phyloP scores from a whole-genome alignment of 768 basidiomycete genomes.

The Hericium erinaceus region DNA sequence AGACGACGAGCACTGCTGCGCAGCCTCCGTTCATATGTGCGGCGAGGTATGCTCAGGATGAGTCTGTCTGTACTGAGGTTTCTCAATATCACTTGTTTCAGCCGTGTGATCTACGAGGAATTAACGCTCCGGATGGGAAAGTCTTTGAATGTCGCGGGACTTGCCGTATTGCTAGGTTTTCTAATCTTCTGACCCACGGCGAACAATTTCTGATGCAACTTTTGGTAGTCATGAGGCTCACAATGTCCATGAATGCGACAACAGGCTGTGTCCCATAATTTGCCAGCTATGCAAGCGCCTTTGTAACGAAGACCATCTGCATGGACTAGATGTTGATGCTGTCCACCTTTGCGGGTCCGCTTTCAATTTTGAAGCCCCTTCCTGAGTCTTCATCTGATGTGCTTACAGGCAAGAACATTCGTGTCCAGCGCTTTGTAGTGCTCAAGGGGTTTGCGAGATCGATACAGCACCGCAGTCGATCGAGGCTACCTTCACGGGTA shows the following conservation, averaged over 20 bases:
- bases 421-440: constrained; percentile 33
- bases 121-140: not conserved
- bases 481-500: constrained; percentile 52
- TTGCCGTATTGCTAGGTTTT: constrained; percentile 3
- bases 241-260: constrained; percentile 38
- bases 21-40: constrained; percentile 44
- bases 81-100: not conserved
- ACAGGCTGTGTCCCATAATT: constrained; percentile 40
- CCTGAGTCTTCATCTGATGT: not conserved
- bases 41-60: constrained; percentile 31
- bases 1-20: constrained; percentile 44
- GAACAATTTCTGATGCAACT: not conserved
- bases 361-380: not conserved
- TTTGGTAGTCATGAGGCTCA: constrained; percentile 36
- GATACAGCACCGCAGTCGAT: constrained; percentile 50
- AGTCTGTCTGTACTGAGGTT: not conserved
- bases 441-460: constrained; percentile 47
- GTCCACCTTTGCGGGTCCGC: constrained; percentile 52
- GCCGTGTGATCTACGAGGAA: constrained; percentile 10
- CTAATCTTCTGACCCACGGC: not conserved
- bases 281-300: constrained; percentile 50
- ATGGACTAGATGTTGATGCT: constrained; percentile 31
- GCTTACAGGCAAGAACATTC: constrained; percentile 39
- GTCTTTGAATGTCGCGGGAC: constrained; percentile 6
- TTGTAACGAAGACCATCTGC: constrained; percentile 42